Conservation (phyloP, 768 basidiomycete species). For the Auricularia auricula-judae region DNA sequence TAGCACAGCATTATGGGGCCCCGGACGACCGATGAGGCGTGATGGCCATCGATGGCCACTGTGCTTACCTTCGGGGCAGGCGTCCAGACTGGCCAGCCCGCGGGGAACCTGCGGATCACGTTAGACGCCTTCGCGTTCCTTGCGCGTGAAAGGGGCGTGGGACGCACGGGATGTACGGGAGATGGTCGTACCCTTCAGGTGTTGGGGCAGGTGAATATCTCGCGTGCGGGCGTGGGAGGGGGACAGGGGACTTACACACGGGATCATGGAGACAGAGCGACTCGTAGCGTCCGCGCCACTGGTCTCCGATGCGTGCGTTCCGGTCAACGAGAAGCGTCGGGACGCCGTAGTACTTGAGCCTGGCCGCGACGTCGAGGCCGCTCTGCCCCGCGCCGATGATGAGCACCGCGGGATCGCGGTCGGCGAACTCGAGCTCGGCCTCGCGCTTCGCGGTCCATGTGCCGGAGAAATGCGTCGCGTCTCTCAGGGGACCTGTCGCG, state of each 20-base stretch:
- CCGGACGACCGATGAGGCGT: not conserved
- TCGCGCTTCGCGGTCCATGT: constrained; percentile 41
- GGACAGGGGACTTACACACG: constrained; percentile 37
- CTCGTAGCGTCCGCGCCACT: constrained; percentile 58
- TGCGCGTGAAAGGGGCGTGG: constrained; percentile 9
- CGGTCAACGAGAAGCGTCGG: constrained; percentile 52
- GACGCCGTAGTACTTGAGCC: constrained; percentile 50
- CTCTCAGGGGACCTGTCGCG: constrained; percentile 33
- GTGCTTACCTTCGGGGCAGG: constrained; percentile 35
- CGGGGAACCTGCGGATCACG: constrained; percentile 34
- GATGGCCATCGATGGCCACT: too few species aligned
- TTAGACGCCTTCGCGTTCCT: not conserved
- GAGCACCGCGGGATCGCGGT: constrained; percentile 43
- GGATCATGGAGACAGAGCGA: constrained; percentile 57
- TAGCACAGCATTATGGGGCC: not conserved
- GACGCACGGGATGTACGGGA: constrained; percentile 51
- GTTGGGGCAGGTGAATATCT: too few species aligned
- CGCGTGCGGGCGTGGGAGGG: not conserved
- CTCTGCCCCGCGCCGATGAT: constrained; percentile 57
- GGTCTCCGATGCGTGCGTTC: constrained; percentile 46
- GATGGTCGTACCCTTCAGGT: constrained; percentile 36
- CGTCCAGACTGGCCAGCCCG: constrained; percentile 46
- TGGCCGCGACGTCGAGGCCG: constrained; percentile 51
- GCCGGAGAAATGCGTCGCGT: constrained; percentile 34
- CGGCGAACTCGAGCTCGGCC: constrained; percentile 33